Evolutionary conservation across 2,329 filamentous ascomycete genomes (phyloP).

Genomic region (Diaporthe citri): DNA sequence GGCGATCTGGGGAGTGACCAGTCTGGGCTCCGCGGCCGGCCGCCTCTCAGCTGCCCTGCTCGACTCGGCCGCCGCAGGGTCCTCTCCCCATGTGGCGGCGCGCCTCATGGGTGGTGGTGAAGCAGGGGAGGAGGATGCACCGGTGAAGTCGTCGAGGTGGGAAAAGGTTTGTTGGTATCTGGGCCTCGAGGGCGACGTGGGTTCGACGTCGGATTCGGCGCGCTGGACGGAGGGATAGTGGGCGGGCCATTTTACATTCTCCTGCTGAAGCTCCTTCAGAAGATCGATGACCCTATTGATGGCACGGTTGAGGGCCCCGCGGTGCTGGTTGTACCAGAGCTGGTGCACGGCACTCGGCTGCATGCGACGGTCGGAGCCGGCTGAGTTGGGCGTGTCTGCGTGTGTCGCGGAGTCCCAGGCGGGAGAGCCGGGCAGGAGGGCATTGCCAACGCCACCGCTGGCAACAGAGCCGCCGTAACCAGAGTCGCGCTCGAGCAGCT

Average conservation of each 20-base stretch:
- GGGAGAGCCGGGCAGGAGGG: constrained; percentile 53
- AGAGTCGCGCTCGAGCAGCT: constrained; percentile 87
- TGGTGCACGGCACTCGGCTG: constrained; percentile 91
- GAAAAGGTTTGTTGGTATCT: constrained; percentile 74
- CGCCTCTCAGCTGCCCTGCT: constrained; percentile 77
- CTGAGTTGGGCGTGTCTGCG: constrained; percentile 58
- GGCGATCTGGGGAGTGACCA: constrained; percentile 92
- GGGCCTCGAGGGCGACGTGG: constrained; percentile 68
- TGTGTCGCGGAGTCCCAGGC: constrained; percentile 60
- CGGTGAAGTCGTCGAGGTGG: constrained; percentile 62
- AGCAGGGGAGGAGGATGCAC: constrained; percentile 48
- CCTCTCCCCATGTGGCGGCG: constrained; percentile 78
- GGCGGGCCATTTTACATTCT: constrained; percentile 92
- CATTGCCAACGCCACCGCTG: constrained; percentile 65
- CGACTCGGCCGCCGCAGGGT: constrained; percentile 74
- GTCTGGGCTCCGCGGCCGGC: constrained; percentile 76
- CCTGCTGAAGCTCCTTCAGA: constrained; percentile 84
- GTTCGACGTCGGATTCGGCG: constrained; percentile 58
- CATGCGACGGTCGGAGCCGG: constrained; percentile 74
- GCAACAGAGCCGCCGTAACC: constrained; percentile 88
- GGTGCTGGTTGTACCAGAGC: constrained; percentile 94
- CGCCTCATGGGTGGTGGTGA: constrained; percentile 63
- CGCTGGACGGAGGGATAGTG: constrained; percentile 90
- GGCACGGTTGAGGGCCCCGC: constrained; percentile 85
- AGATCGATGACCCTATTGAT: constrained; percentile 90